Evolutionary conservation across 768 basidiomycete genomes (phyloP), one percentile per base, ranked within the genome.

Genomic region (Auricularia sp.): DNA sequence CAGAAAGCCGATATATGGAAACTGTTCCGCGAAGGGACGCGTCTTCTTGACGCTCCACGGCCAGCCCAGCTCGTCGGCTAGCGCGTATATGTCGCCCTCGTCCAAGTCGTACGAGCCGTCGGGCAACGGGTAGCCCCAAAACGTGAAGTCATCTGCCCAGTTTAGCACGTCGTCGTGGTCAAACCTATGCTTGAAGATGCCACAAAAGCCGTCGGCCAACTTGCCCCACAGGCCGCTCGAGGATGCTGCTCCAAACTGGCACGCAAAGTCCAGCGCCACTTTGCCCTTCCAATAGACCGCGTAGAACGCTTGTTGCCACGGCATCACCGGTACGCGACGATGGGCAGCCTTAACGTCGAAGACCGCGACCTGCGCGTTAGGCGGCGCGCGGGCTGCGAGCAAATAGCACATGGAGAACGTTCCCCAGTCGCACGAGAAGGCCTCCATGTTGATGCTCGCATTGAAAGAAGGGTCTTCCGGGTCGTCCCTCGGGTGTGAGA

Each of bases 361-460:
- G 47, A 51, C 47, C 6, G 47, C 47, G 11, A 51, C 47, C 62
- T 76, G 68, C 0, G 77, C 67, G 11, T 75, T 75, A 0, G 67
- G 65, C 0, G 79, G 79, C 0, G 75, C 72, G 24, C 70, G 61
- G 7, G 71, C 68, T 0, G 78, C 69, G 3, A 73, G 16, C 1
- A 0, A 16, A 21, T 51, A 51, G 16, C 47, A 51, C 21, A 13
- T 8, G 6, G 67, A 64, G 3, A 81, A 80, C 1, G 77, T 75
- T 0, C 78, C 77, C 79, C 80, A 81, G 0, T 63, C 71, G 0
- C 72, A 73, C 16, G 70, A 73, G 62, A 77, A 79, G 18, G 72
- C 54, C 51, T 74, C 67, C 0, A 69, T 66, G 54, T 76, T 54
- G 11, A 78, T 73, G 10, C 64, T 59, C 1, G 73, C 62, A 62